Conservation (phyloP, 225 moss, liverwort and hornwort genomes). For the Marchantia paleacea region DNA sequence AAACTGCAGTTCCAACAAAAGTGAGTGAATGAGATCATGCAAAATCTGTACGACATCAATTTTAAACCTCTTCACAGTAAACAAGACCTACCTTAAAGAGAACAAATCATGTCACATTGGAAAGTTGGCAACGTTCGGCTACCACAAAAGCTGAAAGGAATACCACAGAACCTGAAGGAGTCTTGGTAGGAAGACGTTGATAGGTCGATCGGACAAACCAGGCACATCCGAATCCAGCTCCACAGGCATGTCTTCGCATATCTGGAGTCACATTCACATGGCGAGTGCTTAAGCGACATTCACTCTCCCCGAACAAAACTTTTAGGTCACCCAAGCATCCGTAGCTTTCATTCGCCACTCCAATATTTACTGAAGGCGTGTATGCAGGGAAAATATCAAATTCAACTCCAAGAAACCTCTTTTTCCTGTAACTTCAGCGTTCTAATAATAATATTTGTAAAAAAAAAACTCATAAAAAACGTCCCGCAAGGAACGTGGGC, state of each 20-base stretch:
- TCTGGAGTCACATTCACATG: conserved; percentile 45
- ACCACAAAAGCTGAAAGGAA: background rate
- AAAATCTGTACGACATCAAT: too few relatives aligned
- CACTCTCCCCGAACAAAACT: background rate
- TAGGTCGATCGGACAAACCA: conserved; percentile 84
- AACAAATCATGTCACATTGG: too few relatives aligned
- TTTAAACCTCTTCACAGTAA: too few relatives aligned
- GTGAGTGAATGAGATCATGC: background rate
- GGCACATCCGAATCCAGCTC: conserved; percentile 79
- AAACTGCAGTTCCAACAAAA: conserved; percentile 53
- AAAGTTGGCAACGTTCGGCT: too few relatives aligned
- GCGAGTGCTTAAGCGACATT: background rate
- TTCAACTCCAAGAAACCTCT: too few relatives aligned
- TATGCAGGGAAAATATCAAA: too few relatives aligned
- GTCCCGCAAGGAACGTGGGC: background rate
- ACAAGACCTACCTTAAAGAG: too few relatives aligned
- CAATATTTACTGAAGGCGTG: too few relatives aligned
- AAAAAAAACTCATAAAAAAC: too few relatives aligned
- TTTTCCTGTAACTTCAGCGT: too few relatives aligned
- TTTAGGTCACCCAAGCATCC: background rate
- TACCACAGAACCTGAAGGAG: conserved; percentile 68
- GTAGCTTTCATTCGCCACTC: too few relatives aligned
- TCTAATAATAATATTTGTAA: too few relatives aligned
- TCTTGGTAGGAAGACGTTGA: conserved; percentile 81
- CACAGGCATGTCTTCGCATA: conserved; percentile 91